Base-by-base conservation (phyloP, 805 yeast species). In the Candida fluviatilis region DNA sequence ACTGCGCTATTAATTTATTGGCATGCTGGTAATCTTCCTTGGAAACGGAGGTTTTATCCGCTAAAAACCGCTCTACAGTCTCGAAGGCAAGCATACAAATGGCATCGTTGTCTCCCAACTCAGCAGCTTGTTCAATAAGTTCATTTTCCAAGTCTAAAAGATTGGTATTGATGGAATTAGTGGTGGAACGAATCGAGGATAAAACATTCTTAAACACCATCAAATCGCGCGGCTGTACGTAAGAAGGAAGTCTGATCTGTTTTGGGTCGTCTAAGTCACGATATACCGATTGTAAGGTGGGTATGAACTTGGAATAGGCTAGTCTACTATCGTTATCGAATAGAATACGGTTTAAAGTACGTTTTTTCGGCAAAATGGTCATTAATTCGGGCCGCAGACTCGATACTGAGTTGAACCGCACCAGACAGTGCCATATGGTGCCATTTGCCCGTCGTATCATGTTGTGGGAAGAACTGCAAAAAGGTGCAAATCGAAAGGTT, bases 51-150 rank as follows among this genome's bases (percentile, higher is more conserved):
- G 53, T 41, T 7, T 53, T 52, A 29, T 61, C 65, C 1, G 42
- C 39, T 1, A 33, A 27, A 13, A 42, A 42, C 10, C 65, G 60
- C 31, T 46, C 46, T 19, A 85, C 58, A 1, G 85, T 78, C 35
- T 81, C 79, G 47, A 81, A 87, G 3, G 91, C 78, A 15, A 90
- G 57, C 10, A 85, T 64, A 1, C 91, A 69, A 16, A 89, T 76
- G 0, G 96, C 96, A 57, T 88, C 87, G 45, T 79, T 75, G 50
- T 84, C 78, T 0, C 96, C 96, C 51, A 78, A 51, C 50, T 85
- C 95, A 0, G 95, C 95, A 11, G 95, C 87, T 36, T 73, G 73
- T 42, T 88, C 95, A n/a, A 89, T 73, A 15, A 90, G 57, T 45
- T 77, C 80, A 45, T 80, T 76, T 53, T 89, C 96, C 25, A 87